phyloP scores from a whole-genome alignment of 78 protist genomes.

The Monosiga brevicollis region DNA sequence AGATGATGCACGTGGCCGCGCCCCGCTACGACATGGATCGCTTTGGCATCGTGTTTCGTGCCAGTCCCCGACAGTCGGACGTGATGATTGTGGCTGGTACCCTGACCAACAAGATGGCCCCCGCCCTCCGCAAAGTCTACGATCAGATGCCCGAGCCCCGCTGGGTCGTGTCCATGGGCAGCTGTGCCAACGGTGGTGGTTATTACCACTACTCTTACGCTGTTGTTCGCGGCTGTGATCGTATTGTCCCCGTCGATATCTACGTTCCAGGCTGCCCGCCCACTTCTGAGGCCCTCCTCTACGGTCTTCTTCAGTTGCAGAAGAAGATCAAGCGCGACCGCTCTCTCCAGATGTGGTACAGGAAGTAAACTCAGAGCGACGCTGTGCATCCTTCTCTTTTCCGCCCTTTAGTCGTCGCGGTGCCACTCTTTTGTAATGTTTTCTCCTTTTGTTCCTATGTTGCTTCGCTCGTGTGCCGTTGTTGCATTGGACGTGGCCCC shows the following conservation, averaged over 20 bases:
- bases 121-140: conserved; percentile 75
- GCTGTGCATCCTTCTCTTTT: background rate
- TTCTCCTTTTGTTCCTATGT: background rate
- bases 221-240: conserved; percentile 93
- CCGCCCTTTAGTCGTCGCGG: background rate
- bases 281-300: conserved; percentile 91
- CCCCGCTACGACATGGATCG: conserved; percentile 92
- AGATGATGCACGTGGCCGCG: conserved; percentile 93
- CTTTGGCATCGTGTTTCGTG: conserved; percentile 82
- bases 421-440: background rate
- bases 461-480: too few relatives aligned
- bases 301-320: conserved; percentile 79
- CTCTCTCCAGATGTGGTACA: conserved; percentile 21
- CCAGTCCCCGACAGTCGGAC: conserved; percentile 78
- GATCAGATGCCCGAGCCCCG: conserved; percentile 46
- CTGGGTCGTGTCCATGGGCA: conserved; percentile 91
- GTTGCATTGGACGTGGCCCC: too few relatives aligned
- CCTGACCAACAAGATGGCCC: conserved; percentile 95
- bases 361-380: conserved; percentile 2
- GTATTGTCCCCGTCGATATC: conserved; percentile 91
- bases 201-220: conserved; percentile 93
- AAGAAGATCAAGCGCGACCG: conserved; percentile 69
- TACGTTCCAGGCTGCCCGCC: conserved; percentile 98
- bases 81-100: conserved; percentile 94
- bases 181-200: conserved; percentile 97